These are phyloP conservation scores for Lichtheimia hyalospora DNA, from an alignment of 371 early-diverging fungal species.

Conservation along the genomic window DNA sequence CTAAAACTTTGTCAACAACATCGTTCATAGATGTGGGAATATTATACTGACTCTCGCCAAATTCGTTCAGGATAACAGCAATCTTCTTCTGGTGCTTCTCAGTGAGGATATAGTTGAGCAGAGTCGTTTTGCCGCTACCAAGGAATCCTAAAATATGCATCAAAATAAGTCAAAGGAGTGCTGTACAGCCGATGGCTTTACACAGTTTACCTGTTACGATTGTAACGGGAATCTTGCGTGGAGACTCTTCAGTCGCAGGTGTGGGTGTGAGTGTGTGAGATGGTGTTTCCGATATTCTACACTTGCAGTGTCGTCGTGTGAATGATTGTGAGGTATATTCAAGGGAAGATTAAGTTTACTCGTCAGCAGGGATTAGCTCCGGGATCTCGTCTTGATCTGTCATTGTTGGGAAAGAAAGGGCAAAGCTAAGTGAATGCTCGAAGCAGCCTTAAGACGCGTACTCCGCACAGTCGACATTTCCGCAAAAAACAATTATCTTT, in stretches of 20 bases:
- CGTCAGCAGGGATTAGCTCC: slow-evolving; percentile 45
- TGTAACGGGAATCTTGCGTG: slow-evolving; percentile 69
- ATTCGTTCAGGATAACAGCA: slow-evolving; percentile 92
- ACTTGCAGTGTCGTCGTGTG: not conserved
- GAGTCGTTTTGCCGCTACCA: slow-evolving; percentile 95
- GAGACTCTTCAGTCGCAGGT: slow-evolving; percentile 12
- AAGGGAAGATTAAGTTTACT: slow-evolving; percentile 1
- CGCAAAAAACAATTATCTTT: too few species aligned
- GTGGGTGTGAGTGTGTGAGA: not conserved
- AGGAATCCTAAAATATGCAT: slow-evolving; percentile 59
- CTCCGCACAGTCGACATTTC: too few species aligned
- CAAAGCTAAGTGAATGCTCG: too few species aligned
- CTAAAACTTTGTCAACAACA: slow-evolving; percentile 27
- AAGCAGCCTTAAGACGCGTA: too few species aligned
- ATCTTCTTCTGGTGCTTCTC: slow-evolving; percentile 92
- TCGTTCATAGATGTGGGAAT: not conserved
- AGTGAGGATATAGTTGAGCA: slow-evolving; percentile 87
- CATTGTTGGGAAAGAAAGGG: slow-evolving; percentile 4
- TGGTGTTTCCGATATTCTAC: not conserved
- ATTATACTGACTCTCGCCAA: slow-evolving; percentile 65
- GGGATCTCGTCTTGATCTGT: slow-evolving; percentile 55
- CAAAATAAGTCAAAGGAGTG: not conserved
- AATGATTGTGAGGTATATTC: not conserved
- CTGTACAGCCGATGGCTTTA: not conserved
- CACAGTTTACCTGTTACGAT: slow-evolving; percentile 58